Evolutionary conservation across 495 filamentous ascomycete genomes (phyloP), one percentile per base, ranked within the genome.

Genomic region (Lophiotrema nucula): DNA sequence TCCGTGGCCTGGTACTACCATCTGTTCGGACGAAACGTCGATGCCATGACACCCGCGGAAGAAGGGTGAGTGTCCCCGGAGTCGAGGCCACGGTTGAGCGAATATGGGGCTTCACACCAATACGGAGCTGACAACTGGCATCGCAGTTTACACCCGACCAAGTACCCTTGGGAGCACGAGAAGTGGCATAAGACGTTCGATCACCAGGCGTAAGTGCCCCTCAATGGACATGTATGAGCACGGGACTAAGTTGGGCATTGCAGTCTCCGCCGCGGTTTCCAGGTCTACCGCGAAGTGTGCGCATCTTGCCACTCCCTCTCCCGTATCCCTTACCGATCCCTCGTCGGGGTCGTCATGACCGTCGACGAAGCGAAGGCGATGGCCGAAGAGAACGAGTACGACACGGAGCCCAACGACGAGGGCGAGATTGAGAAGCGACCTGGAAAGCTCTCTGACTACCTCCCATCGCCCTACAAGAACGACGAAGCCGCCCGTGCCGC

Each of bases 281-380:
- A 96, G 79, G 95, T 99, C 70, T 99, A 99, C 83, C 90, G 87
- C 67, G 95, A 99, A 77, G 95, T 99, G 66, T 99, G 95, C 82
- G 83, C 92, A 47, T 87, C 89, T 56, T 99, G 95, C 81, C 95
- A 99, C 81, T 97, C 95, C 49, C 86, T 99, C 47, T 84, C 81
- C 71, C 88, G 95, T 76, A 83, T 99, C 44, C 91, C 95, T 47
- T 99, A 92, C 83, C 89, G 95, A 70, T 66, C 87, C 18, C 84
- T 97, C 55, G 95, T 99, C 71, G 95, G 91, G 74, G 84, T 83
- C 48, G 81, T 89, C 69, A 82, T 96, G 81, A 97, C 95, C 54
- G 90, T 96, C 69, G 92, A 97, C 70, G 95, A 99, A 77, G 93
- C 88, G 77, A 97, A 97, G 82, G 87, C 83, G 37, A 82, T 97